A percentile compares a stretch with the other conserved stretches of the same genome.
These are phyloP conservation scores for Penicillium atrosanguineum DNA, from an alignment of 495 filamentous ascomycete genomes.

Conservation along the genomic window DNA sequence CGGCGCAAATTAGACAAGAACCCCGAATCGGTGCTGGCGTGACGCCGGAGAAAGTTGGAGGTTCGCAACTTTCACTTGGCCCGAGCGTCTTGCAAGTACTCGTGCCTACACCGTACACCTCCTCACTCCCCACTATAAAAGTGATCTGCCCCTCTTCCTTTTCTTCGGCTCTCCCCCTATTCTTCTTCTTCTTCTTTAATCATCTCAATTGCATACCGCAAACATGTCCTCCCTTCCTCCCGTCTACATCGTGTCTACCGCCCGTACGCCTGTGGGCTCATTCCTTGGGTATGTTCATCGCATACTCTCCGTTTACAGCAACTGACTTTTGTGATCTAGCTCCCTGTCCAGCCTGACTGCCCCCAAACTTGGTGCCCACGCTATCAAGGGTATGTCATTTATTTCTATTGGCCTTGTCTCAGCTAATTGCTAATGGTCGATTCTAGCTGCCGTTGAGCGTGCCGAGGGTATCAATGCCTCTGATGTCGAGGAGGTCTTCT, in stretches of 20 bases:
- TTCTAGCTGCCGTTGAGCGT: slow-evolving; percentile 75
- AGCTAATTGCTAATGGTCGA: slow-evolving; percentile 10
- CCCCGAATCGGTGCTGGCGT: slow-evolving; percentile 19
- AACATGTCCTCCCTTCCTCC: slow-evolving; percentile 61
- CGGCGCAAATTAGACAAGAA: slow-evolving; percentile 12
- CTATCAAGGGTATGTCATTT: slow-evolving; percentile 72
- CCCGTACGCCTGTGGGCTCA: slow-evolving; percentile 85
- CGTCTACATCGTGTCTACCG: slow-evolving; percentile 93
- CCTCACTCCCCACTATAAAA: slow-evolving; percentile 24
- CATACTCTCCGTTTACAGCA: slow-evolving; percentile 19
- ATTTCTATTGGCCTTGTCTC: background rate
- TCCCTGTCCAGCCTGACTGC: slow-evolving; percentile 84
- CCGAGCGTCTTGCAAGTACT: slow-evolving; percentile 25
- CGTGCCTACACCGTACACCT: slow-evolving; percentile 34
- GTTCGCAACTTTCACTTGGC: slow-evolving; percentile 17
- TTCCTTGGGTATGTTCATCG: slow-evolving; percentile 73
- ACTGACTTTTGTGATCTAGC: slow-evolving; percentile 38
- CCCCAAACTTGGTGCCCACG: slow-evolving; percentile 82
- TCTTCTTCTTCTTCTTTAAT: slow-evolving; percentile 7
- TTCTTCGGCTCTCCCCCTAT: slow-evolving; percentile 7
- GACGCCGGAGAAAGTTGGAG: slow-evolving; percentile 19
- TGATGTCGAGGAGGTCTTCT: slow-evolving; percentile 92
- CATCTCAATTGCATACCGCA: background rate
- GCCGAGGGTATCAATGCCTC: slow-evolving; percentile 80
- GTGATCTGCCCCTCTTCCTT: slow-evolving; percentile 10